These are phyloP conservation scores for Trichoderma brevicompactum DNA, from an alignment of 2,329 filamentous ascomycete genomes.

Conservation along the genomic window DNA sequence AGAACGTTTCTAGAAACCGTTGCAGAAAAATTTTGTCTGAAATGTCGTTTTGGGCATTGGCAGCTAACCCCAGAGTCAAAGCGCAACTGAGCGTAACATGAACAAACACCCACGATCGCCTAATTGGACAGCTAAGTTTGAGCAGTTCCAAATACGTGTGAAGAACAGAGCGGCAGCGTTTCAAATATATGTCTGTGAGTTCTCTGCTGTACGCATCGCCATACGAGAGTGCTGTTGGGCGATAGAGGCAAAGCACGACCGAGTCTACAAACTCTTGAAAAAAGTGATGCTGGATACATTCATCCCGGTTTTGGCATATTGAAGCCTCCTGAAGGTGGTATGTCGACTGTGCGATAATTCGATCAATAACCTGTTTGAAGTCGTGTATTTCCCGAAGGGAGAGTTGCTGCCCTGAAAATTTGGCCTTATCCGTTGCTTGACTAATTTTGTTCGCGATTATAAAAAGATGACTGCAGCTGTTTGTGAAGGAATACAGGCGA, in stretches of 20 bases:
- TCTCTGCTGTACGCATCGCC: not conserved
- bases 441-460: slow-evolving; percentile 10
- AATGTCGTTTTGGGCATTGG: not conserved
- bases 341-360: not conserved
- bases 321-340: not conserved
- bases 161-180: slow-evolving; percentile 10
- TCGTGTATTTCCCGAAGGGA: not conserved
- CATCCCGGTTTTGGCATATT: not conserved
- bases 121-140: slow-evolving; percentile 1
- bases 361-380: not conserved
- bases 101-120: slow-evolving; percentile 9
- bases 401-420: not conserved
- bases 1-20: not conserved
- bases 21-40: not conserved
- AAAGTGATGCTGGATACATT: slow-evolving; percentile 12
- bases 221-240: slow-evolving; percentile 1
- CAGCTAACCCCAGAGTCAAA: not conserved
- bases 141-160: not conserved
- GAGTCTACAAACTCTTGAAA: slow-evolving; percentile 9
- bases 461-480: slow-evolving; percentile 4
- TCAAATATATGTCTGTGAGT: not conserved
- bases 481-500: not conserved
- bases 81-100: slow-evolving; percentile 12
- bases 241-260: not conserved
- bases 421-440: not conserved